Base-by-base conservation (phyloP, 495 filamentous ascomycete genomes). In the Penicillium atrosanguineum region DNA sequence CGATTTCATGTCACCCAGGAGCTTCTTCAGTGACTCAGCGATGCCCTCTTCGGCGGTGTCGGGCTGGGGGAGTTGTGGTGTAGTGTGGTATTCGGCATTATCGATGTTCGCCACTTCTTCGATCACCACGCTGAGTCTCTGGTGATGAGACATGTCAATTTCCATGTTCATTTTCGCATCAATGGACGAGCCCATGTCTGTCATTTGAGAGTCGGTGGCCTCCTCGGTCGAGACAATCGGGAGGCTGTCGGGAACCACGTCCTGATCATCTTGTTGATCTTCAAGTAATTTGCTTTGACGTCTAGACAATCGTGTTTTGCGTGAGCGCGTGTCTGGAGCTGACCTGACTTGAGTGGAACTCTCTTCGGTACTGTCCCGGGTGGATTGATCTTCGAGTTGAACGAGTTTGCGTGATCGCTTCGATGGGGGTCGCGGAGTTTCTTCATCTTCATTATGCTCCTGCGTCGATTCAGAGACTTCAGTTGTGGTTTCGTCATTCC, bases 1-100 rank as follows among this genome's bases (percentile, higher is more conserved):
- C 12, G 59, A 57, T 50, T 79, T 76, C 47, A 87, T 74, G 37
- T 78, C 69, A 25, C 71, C 72, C 34, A 88, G 66, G 0, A 84
- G 57, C 12, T 62, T 72, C 26, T 68, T 75, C 5, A 88, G 69
- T 18, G 79, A 74, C 37, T 52, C 58, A 53, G 79, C 70, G 44
- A 89, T 78, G 38, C 56, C 60, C 9, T 48, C 26, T 20, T 64
- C 60, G 31, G 31, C 55, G 37, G 25, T 53, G 18, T 50, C 31
- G 19, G 48, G 16, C 25, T 52, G 29, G 16, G 37, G 23, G n/a
- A 44, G 46, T 11, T 50, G 41, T 20, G 41, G 57, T 12, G 18
- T 61, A 48, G 57, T 58, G 50, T 69, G 63, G 8, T 50, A 48
- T 41, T 67, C 46, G 64, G 44, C 25, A 1, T 53, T 51, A 41